Evolutionary conservation across 2,329 filamentous ascomycete genomes (phyloP).

Genomic region (Graphium sp.): DNA sequence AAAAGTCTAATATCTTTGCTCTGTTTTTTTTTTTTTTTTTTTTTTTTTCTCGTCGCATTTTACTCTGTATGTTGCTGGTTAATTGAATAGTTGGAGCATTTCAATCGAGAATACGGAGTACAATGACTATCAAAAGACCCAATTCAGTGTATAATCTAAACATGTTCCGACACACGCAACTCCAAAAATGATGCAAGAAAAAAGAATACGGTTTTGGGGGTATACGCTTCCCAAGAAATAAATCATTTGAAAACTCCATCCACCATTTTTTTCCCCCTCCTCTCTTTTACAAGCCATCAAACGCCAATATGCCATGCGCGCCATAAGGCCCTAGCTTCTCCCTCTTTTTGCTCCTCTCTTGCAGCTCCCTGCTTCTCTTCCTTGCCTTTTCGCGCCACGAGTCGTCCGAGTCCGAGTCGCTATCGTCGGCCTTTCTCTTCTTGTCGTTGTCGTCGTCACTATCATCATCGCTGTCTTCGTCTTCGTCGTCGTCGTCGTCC

Average conservation of each 20-base stretch:
- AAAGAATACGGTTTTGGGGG: too few species aligned
- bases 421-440: conserved; percentile 24
- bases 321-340: conserved; percentile 29
- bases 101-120: neutral
- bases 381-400: conserved; percentile 16
- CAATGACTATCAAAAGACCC: too few species aligned
- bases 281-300: conserved; percentile 25
- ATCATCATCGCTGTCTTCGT: conserved; percentile 21
- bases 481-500: conserved; percentile 25
- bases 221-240: too few species aligned
- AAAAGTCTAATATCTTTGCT: neutral
- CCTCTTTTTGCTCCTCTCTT: conserved; percentile 10
- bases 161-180: too few species aligned
- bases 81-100: neutral
- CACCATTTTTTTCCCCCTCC: too few species aligned
- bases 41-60: neutral
- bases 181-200: too few species aligned
- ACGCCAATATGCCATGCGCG: conserved; percentile 31
- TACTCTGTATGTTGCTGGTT: neutral
- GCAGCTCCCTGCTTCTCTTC: conserved; percentile 2
- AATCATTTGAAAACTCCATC: too few species aligned
- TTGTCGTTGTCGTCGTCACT: conserved; percentile 21
- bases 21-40: neutral
- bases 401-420: conserved; percentile 13
- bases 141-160: too few species aligned